Base-by-base conservation (phyloP, 345 rosid genomes). In the Moringa oleifera region DNA sequence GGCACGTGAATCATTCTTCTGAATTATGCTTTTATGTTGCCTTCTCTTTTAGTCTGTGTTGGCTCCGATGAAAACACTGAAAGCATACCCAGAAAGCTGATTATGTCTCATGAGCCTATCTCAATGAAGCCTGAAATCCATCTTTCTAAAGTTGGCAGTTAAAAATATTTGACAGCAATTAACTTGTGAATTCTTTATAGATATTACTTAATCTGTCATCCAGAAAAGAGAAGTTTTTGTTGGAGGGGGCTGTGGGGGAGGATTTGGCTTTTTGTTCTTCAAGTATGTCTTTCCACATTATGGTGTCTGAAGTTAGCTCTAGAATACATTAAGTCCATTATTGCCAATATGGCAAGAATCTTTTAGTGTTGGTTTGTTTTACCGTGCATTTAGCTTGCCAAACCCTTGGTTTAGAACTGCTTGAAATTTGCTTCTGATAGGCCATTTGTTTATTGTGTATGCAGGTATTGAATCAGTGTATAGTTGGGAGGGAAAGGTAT, bases 401-500 rank as follows among this genome's bases (percentile, higher is more conserved):
- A 15, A 41, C 12, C 47, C 17, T 5, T 4, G 47, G 12, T 41
- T 16, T 41, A 41, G 12, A 41, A 41, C 47, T 41, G 13, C 6
- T 11, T 15, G 47, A 41, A 41, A 41, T 15, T 11, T 28, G 8
- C 1, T 41, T 41, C 17, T 41, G 47, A 41, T 16, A 1, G 47
- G 2, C 47, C 12, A 9, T 41, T 1, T 41, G 17, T 11, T 33
- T 41, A 41, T 41, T 41, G 12, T 11, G 62, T 58, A 76, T 78
- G 74, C 85, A 90, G 98, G 98, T 33, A 25, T 93, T 61, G 90
- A 84, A 77, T 93, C 98, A 0, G 90, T 93, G 22, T 93, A 94
- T 59, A 74, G 74, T 59, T 94, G 99, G 97, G 81, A 90, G 57
- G 96, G 91, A 60, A 86, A 90, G 96, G 99, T 94, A 78, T 23